Conservation (phyloP, 2,329 filamentous ascomycete species). For the Hypoxylon sp. region DNA sequence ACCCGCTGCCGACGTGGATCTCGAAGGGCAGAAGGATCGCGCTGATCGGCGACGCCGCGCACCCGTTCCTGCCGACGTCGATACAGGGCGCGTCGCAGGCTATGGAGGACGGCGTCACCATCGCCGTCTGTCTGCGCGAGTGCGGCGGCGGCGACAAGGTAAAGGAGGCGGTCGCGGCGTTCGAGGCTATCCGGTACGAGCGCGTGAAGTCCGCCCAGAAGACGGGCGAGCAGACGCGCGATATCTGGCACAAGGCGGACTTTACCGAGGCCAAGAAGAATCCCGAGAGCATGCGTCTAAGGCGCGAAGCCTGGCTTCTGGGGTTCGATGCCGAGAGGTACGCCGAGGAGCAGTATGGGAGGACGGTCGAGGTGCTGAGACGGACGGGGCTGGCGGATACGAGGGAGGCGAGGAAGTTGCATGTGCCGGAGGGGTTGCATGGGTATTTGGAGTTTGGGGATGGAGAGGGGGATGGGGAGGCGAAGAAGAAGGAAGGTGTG, state of each 20-base stretch:
- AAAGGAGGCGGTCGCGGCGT: slow-evolving; percentile 56
- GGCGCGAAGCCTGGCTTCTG: slow-evolving; percentile 62
- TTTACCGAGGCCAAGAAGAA: slow-evolving; percentile 59
- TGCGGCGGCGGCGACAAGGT: slow-evolving; percentile 50
- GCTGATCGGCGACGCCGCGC: slow-evolving; percentile 63
- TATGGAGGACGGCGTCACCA: slow-evolving; percentile 62
- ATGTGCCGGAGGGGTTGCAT: slow-evolving; percentile 44
- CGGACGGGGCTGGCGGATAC: slow-evolving; percentile 38
- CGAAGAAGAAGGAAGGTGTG: slow-evolving; percentile 6
- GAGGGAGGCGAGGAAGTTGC: slow-evolving; percentile 41
- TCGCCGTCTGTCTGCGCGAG: slow-evolving; percentile 57
- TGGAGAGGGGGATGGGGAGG: not conserved
- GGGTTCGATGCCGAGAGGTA: slow-evolving; percentile 62
- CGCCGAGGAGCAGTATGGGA: slow-evolving; percentile 55
- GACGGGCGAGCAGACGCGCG: slow-evolving; percentile 59
- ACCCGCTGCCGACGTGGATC: slow-evolving; percentile 57
- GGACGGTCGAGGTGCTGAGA: slow-evolving; percentile 43
- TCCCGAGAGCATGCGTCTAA: slow-evolving; percentile 58
- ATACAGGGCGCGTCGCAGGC: slow-evolving; percentile 62
- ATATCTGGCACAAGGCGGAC: slow-evolving; percentile 65
- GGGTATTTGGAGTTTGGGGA: slow-evolving; percentile 47
- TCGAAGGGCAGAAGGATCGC: slow-evolving; percentile 55
- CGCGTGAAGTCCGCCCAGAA: slow-evolving; percentile 61
- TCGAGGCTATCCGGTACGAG: slow-evolving; percentile 60
- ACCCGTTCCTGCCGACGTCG: slow-evolving; percentile 62